Base-by-base conservation (phyloP, 495 filamentous ascomycete genomes). In the Geopyxis carbonaria region DNA sequence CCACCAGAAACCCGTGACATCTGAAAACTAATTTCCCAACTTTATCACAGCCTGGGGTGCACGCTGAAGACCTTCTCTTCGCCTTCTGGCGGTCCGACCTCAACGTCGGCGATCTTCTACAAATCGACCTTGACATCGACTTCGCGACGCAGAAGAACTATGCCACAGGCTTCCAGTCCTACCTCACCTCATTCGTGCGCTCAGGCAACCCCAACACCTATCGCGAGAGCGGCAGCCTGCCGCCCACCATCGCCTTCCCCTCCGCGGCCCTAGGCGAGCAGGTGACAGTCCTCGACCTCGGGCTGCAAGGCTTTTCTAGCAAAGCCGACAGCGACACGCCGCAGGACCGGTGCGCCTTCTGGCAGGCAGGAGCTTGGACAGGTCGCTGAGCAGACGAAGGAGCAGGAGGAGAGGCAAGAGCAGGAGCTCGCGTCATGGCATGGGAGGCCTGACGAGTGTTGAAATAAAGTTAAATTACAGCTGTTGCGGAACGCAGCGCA, bases 61-160 rank as follows among this genome's bases (percentile, higher is more conserved):
- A 55, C 23, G 51, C 23, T 0, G 22, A 46, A 2, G 49, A 53
- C 23, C 27, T 52, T 2, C 33, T 53, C 21, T 25, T 46, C 5
- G 41, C 51, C 2, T 55, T 55, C 45, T 55, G 45, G 45, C 15
- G 51, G 6, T 39, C 45, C 5, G 45, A 48, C 25, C 15, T 55
- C 24, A 49, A 55, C 23, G 42, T 55, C 14, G 33, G 42, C 2
- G 36, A 48, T 38, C 14, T 45, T 4, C 41, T 55, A 3, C 51
- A 55, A 32, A 15, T 55, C 7, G 51, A 55, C 31, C 16, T 49
- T 13, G 38, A 45, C 2, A 6, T 53, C 1, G 24, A 40, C 7
- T 48, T 53, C 16, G 18, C 4, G 2, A 49, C 49, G 4, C 28
- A 49, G 22, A 53, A 46, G 32, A 55, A 55, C 27, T 22, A 43